These are phyloP conservation scores for Spizellomyces punctatus DNA, from an alignment of 192 early-diverging fungal species.

Conservation along the genomic window DNA sequence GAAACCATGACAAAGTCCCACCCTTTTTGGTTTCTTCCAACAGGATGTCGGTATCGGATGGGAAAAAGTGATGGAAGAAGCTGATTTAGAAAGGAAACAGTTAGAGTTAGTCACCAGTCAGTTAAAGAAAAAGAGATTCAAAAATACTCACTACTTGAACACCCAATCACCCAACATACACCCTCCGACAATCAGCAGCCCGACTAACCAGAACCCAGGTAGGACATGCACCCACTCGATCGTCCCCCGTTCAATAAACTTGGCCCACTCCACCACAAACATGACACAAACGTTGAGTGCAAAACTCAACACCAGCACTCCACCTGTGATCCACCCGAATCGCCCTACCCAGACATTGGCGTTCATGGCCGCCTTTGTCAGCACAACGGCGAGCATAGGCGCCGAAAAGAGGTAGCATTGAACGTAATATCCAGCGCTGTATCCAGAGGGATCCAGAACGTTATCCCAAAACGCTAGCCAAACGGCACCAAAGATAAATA, in stretches of 20 bases:
- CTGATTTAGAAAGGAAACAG: conserved; percentile 10
- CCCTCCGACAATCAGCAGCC: conserved; percentile 5
- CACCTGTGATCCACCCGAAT: conserved; percentile 30
- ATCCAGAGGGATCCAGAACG: conserved; percentile 32
- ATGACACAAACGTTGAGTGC: conserved; percentile 35
- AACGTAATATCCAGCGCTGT: conserved; percentile 48
- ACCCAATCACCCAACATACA: neutral
- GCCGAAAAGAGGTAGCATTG: conserved; percentile 49
- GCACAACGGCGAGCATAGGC: conserved; percentile 46
- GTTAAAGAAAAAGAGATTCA: neutral
- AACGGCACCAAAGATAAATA: conserved; percentile 38
- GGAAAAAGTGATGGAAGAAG: conserved; percentile 21
- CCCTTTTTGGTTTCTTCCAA: conserved; percentile 20
- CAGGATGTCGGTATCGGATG: conserved; percentile 38
- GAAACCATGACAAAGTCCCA: too few relatives aligned
- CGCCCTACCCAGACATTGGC: conserved; percentile 40
- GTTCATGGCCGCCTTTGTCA: conserved; percentile 35
- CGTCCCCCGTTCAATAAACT: conserved; percentile 34
- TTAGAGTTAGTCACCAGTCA: neutral
- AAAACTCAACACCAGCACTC: conserved; percentile 28
- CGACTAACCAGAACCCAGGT: conserved; percentile 40
- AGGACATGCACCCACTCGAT: conserved; percentile 36
- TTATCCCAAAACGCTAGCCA: conserved; percentile 42
- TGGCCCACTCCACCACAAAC: conserved; percentile 37
- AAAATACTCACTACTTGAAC: conserved; percentile 23